These are phyloP conservation scores for Cardiosporidium cionae DNA, from an alignment of 169 alveolate species.

Conservation along the genomic window DNA sequence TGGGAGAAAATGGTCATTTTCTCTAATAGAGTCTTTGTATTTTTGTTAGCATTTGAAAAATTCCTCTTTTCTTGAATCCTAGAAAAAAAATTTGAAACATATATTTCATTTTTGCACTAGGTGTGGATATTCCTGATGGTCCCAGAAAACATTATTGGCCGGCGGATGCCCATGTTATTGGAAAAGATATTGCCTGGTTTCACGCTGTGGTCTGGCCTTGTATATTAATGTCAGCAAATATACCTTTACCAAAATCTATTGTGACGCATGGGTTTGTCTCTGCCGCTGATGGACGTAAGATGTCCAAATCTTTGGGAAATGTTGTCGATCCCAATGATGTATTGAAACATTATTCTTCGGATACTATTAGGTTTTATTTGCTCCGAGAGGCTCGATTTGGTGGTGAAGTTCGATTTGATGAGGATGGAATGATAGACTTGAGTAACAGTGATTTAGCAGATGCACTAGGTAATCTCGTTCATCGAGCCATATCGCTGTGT, in stretches of 20 bases:
- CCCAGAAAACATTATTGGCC: constrained; percentile 34
- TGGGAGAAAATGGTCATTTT: too few relatives aligned
- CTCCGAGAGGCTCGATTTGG: constrained; percentile 29
- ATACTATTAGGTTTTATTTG: constrained; percentile 42
- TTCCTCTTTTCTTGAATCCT: too few relatives aligned
- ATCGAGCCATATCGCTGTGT: constrained; percentile 49
- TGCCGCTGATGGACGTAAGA: constrained; percentile 85
- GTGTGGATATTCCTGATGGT: not conserved
- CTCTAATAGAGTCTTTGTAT: too few relatives aligned
- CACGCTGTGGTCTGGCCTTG: constrained; percentile 82
- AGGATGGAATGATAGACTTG: constrained; percentile 15
- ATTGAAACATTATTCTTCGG: constrained; percentile 15
- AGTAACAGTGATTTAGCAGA: constrained; percentile 29
- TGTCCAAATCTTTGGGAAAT: constrained; percentile 72
- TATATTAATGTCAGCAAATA: constrained; percentile 66
- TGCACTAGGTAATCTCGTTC: constrained; percentile 51
- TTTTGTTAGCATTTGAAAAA: too few relatives aligned
- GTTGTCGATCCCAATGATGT: constrained; percentile 38
- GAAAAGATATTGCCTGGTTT: constrained; percentile 86
- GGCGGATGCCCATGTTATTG: constrained; percentile 51
- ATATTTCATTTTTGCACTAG: too few relatives aligned
- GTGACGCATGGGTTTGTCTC: constrained; percentile 86
- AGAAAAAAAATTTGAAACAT: too few relatives aligned
- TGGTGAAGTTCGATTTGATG: constrained; percentile 25
- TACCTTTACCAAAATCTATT: constrained; percentile 71